phyloP scores from a whole-genome alignment of 441 rosid genomes.

The Jatropha podagrica region DNA sequence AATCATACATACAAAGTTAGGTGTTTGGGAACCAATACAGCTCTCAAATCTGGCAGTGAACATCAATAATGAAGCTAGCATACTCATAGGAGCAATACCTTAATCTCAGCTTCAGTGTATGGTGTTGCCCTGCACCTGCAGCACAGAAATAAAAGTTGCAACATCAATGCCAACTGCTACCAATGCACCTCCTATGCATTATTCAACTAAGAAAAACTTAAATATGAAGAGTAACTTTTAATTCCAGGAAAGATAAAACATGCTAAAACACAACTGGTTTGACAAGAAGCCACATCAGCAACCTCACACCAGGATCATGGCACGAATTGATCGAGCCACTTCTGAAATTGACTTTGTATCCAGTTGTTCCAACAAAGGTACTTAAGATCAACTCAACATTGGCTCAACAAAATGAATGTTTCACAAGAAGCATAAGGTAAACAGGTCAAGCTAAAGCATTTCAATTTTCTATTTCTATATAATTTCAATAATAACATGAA shows the following conservation, averaged over 20 bases:
- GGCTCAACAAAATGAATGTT: not conserved
- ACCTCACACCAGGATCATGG: not conserved
- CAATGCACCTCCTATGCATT: not conserved
- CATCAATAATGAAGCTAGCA: not conserved
- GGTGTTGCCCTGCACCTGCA: constrained; percentile 68
- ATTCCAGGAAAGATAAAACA: not conserved
- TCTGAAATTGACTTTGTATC: not conserved
- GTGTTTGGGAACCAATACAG: not conserved
- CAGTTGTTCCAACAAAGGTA: not conserved
- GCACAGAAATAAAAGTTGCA: constrained; percentile 12
- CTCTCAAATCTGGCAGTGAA: not conserved
- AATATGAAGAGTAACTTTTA: not conserved
- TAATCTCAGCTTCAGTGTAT: constrained; percentile 89
- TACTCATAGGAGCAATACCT: constrained; percentile 45
- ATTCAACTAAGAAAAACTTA: not conserved
- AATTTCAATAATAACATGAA: not conserved
- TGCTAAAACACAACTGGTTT: not conserved
- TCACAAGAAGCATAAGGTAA: not conserved
- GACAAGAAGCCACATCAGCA: not conserved
- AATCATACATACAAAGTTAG: not conserved
- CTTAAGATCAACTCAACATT: not conserved
- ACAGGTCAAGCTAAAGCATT: not conserved
- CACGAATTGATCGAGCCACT: not conserved
- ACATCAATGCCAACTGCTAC: constrained; percentile 5
- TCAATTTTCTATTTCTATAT: not conserved